Percentiles rank a stretch among this genome's conserved stretches.
Evolutionary conservation across 352 stramenopile genomes (phyloP).

Genomic region (Globisporangium nunn): DNA sequence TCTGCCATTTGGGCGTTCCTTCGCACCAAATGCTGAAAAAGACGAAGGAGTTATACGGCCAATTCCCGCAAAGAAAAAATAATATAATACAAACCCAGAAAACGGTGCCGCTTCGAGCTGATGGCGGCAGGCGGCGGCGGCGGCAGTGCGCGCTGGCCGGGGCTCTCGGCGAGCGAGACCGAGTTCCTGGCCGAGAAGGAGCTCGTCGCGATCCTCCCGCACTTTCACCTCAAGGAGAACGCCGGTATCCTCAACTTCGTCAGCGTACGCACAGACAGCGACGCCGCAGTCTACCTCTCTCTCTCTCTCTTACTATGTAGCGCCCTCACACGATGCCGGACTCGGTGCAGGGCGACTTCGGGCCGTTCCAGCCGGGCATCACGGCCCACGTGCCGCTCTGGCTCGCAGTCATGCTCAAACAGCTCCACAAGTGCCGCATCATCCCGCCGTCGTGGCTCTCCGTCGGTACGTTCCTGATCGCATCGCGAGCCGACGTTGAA

Average conservation of each 20-base stretch:
- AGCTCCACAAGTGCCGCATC: conserved; percentile 86
- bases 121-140: neutral
- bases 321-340: too few relatives aligned
- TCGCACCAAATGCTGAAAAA: too few relatives aligned
- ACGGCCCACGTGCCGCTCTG: conserved; percentile 79
- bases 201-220: conserved; percentile 79
- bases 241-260: conserved; percentile 77
- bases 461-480: conserved; percentile 30
- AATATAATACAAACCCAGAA: too few relatives aligned
- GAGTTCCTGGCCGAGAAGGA: conserved; percentile 86
- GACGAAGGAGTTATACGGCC: conserved; percentile 5
- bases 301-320: neutral
- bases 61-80: too few relatives aligned
- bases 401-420: conserved; percentile 87
- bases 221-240: conserved; percentile 81
- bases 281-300: neutral
- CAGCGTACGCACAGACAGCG: conserved; percentile 21
- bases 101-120: neutral
- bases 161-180: conserved; percentile 54
- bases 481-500: too few relatives aligned
- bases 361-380: conserved; percentile 84
- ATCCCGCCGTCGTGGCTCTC: conserved; percentile 77
- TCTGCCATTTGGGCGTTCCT: too few relatives aligned
- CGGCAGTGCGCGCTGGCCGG: conserved; percentile 11
- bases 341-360: conserved; percentile 59